Evolutionary conservation across 192 early-diverging fungal genomes (phyloP).

Genomic region (Kappamyces sp.): DNA sequence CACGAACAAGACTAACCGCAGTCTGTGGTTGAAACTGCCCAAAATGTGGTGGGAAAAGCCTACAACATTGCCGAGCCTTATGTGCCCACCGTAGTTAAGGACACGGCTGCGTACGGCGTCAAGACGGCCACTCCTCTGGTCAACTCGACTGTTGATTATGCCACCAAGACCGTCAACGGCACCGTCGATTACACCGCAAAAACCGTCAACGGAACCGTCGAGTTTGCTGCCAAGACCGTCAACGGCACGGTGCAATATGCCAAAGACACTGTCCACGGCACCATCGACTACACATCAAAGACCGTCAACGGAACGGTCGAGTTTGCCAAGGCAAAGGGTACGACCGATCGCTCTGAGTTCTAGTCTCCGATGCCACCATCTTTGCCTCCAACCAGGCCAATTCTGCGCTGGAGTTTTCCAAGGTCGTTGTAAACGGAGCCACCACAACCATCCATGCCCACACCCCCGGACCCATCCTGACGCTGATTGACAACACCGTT

Average conservation of each 20-base stretch:
- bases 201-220: conserved; percentile 17
- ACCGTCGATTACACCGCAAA: conserved; percentile 16
- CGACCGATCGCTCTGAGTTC: conserved; percentile 1
- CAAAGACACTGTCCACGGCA: conserved; percentile 8
- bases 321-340: conserved; percentile 14
- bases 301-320: conserved; percentile 20
- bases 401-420: conserved; percentile 28
- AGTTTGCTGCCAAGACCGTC: conserved; percentile 10
- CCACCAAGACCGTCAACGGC: conserved; percentile 6
- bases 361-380: too few species aligned
- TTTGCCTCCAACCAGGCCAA: conserved; percentile 30
- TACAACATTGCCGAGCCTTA: too few species aligned
- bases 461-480: conserved; percentile 42
- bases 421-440: conserved; percentile 35
- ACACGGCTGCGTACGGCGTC: too few species aligned
- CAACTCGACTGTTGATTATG: conserved; percentile 3
- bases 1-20: too few species aligned
- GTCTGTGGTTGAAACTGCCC: too few species aligned
- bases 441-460: conserved; percentile 47
- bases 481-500: conserved; percentile 30
- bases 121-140: too few species aligned
- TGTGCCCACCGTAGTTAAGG: too few species aligned
- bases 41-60: too few species aligned
- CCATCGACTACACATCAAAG: conserved; percentile 14
- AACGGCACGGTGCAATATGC: conserved; percentile 10